A percentile compares a stretch with the other conserved stretches of the same genome.
These are phyloP conservation scores for Neurospora terricola DNA, from an alignment of 495 filamentous ascomycete species.

Conservation along the genomic window DNA sequence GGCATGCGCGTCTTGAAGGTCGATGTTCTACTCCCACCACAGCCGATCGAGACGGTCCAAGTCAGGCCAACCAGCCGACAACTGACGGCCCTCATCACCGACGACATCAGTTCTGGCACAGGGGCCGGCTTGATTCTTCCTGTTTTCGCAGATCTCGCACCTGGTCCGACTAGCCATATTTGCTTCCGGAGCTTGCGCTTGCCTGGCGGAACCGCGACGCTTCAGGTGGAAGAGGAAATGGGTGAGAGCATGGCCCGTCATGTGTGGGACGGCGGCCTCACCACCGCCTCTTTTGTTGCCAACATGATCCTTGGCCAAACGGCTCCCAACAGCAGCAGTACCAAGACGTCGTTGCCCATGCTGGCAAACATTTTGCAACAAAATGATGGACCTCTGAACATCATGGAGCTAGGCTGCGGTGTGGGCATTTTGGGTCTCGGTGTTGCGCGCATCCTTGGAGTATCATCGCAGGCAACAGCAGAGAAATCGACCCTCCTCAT, in stretches of 20 bases:
- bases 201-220: slow-evolving; percentile 15
- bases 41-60: slow-evolving; percentile 20
- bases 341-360: slow-evolving; percentile 1
- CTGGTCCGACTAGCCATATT: slow-evolving; percentile 8
- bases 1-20: slow-evolving; percentile 35
- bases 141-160: slow-evolving; percentile 24
- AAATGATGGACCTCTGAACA: slow-evolving; percentile 27
- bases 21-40: slow-evolving; percentile 20
- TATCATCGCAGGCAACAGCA: slow-evolving; percentile 14
- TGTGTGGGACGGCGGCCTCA: slow-evolving; percentile 62
- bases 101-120: slow-evolving; percentile 16
- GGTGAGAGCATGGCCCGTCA: slow-evolving; percentile 93
- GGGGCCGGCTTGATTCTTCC: slow-evolving; percentile 27
- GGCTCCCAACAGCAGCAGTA: background rate
- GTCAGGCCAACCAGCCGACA: slow-evolving; percentile 26
- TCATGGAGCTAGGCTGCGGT: slow-evolving; percentile 74
- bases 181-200: slow-evolving; percentile 29
- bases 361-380: slow-evolving; percentile 8
- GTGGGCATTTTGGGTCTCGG: slow-evolving; percentile 78
- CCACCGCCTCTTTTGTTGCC: slow-evolving; percentile 28
- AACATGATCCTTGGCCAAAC: slow-evolving; percentile 16
- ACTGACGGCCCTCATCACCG: slow-evolving; percentile 19
- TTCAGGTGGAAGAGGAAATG: slow-evolving; percentile 72
- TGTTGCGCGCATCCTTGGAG: slow-evolving; percentile 48
- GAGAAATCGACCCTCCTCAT: slow-evolving; percentile 42